Evolutionary conservation across 148 eudicot species (phyloP), one percentile per base, ranked within the genome.

Genomic region (Vaccinium vitisidaea): DNA sequence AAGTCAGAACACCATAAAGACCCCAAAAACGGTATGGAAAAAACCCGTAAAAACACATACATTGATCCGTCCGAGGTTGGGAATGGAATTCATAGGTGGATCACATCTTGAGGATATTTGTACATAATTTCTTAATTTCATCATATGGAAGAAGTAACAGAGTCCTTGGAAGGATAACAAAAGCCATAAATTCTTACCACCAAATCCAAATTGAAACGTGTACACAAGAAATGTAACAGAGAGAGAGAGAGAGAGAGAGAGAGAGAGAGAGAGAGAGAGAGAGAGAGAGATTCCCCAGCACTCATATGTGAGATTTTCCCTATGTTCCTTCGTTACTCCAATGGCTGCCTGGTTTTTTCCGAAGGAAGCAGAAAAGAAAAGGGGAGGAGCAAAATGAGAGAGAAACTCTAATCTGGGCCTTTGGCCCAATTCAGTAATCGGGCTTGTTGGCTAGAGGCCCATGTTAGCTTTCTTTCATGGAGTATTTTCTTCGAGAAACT

Each of bases 211-310:
- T 36, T 56, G n/a, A n/a, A n/a, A n/a, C 65, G 55, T 27, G 81
- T 14, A 30, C 55, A 30, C 43, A 13, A 2, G n/a, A 53, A 27
- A 27, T 27, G 14, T 79, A 53, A 30, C 19, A 27, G 19, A 27
- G 46, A 83, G 71, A 73, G 39, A 36, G 55, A 52, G 61, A 78
- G 77, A 69, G 84, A 83, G n/a, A n/a, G n/a, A n/a, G n/a, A n/a
- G n/a, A n/a, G n/a, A n/a, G 54, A 50, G 53, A 50, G 53, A 23
- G 32, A 65, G 16, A 65, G 71, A 65, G 71, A 77, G 59, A 23
- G 59, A 78, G 84, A 69, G 84, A 82, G 46, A 83, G 71, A 73
- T 27, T 75, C 56, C 58, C 85, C 85, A 83, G 85, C 85, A 74
- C 85, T 83, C 85, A 75, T n/a, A n/a, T 61, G 85, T 75, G 55